Conservation (phyloP, 2,329 filamentous ascomycete species). For the Colletotrichum lentis region DNA sequence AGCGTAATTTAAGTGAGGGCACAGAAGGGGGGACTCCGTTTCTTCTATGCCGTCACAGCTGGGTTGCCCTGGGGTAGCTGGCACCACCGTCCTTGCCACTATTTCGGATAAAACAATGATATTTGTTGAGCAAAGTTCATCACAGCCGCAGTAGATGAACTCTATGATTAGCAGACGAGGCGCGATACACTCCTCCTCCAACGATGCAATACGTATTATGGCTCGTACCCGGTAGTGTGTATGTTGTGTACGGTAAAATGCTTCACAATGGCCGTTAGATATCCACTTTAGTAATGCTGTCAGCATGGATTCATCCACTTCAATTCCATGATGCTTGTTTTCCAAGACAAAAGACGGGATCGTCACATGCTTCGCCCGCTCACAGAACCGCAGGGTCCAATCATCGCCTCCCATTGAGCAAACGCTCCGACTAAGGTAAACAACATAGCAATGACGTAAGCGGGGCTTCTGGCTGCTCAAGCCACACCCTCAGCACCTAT, state of each 20-base stretch:
- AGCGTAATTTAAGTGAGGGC: not conserved
- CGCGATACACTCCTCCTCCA: not conserved
- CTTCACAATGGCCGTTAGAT: not conserved
- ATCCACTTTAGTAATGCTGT: not conserved
- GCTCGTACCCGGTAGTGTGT: not conserved
- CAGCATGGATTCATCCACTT: not conserved
- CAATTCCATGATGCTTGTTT: conserved; percentile 25
- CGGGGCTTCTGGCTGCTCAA: conserved; percentile 22
- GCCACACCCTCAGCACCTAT: conserved; percentile 7
- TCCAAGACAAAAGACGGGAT: conserved; percentile 12
- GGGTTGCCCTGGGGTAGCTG: conserved; percentile 5
- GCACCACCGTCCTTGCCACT: not conserved
- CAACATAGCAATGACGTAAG: conserved; percentile 32
- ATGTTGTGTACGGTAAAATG: not conserved
- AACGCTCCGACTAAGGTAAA: conserved; percentile 31
- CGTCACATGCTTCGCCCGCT: conserved; percentile 34
- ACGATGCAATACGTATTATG: not conserved
- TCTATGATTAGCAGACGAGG: conserved; percentile 9
- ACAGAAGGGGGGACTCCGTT: too few relatives aligned
- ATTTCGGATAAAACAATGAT: not conserved
- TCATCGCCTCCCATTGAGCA: conserved; percentile 20
- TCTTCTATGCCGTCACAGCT: not conserved
- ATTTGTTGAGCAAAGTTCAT: conserved; percentile 15
- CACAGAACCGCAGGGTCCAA: conserved; percentile 8
- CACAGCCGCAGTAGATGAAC: conserved; percentile 1